Percentiles rank a stretch among this genome's conserved stretches.
Conservation (phyloP, 2,329 filamentous ascomycete species). For the Pseudopithomyces chartarum region DNA sequence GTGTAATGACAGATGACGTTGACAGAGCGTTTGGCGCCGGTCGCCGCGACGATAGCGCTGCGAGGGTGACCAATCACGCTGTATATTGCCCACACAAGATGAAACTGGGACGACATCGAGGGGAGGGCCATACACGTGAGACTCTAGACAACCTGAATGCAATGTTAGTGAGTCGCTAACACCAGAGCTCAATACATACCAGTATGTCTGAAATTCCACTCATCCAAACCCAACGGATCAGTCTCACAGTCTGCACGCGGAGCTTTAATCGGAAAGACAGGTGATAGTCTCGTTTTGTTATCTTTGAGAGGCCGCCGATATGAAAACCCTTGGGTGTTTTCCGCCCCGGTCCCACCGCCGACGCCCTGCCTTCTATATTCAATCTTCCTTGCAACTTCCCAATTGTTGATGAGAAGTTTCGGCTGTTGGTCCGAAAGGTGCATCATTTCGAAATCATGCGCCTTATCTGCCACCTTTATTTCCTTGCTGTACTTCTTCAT, state of each 20-base stretch:
- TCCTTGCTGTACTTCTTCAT: constrained; percentile 6
- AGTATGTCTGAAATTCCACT: background rate
- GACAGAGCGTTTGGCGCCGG: background rate
- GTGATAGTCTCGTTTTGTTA: background rate
- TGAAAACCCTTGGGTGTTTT: background rate
- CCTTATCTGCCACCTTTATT: background rate
- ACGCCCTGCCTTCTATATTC: background rate
- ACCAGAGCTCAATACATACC: background rate
- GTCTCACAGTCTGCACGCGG: background rate
- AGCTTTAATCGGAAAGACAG: background rate
- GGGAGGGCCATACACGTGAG: background rate
- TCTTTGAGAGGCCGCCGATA: background rate
- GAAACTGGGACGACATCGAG: background rate
- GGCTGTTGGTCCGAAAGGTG: background rate
- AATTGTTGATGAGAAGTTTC: background rate
- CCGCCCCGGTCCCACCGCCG: background rate
- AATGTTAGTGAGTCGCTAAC: background rate
- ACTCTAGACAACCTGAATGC: background rate
- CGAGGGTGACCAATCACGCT: background rate
- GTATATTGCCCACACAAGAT: background rate
- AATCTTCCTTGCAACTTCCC: background rate
- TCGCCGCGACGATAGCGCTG: background rate
- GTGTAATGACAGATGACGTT: background rate
- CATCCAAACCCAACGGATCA: background rate
- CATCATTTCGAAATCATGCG: background rate